These are phyloP conservation scores for Xylogone sp. DNA, from an alignment of 2,329 filamentous ascomycete species.

Conservation along the genomic window DNA sequence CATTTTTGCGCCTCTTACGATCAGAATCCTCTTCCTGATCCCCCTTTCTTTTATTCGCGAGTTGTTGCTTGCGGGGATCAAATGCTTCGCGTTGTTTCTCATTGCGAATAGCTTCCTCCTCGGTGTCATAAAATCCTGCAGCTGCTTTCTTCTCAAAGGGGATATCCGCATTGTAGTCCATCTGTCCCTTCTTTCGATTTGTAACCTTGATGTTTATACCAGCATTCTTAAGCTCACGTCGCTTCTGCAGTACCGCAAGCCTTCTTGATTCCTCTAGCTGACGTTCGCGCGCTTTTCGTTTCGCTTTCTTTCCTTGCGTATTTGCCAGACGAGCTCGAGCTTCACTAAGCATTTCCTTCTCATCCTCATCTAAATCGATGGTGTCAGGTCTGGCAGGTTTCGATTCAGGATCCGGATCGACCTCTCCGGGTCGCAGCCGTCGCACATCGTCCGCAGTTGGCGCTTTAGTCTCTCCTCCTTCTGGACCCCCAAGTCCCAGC, in stretches of 20 bases:
- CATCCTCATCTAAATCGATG: slow-evolving; percentile 96
- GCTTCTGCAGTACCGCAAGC: slow-evolving; percentile 87
- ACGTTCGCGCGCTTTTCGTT: slow-evolving; percentile 91
- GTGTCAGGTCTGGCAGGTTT: slow-evolving; percentile 95
- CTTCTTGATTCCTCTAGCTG: slow-evolving; percentile 93
- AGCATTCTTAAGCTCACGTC: slow-evolving; percentile 92
- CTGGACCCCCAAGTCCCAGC: slow-evolving; percentile 77
- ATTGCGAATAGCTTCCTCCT: slow-evolving; percentile 75
- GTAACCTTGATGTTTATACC: slow-evolving; percentile 97
- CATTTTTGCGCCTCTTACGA: slow-evolving; percentile 81
- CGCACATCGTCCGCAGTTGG: slow-evolving; percentile 92
- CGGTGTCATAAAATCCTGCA: slow-evolving; percentile 88
- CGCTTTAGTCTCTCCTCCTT: slow-evolving; percentile 80
- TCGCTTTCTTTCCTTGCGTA: slow-evolving; percentile 98
- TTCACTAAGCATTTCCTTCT: slow-evolving; percentile 99
- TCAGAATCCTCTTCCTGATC: slow-evolving; percentile 80
- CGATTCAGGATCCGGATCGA: slow-evolving; percentile 95
- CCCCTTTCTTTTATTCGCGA: slow-evolving; percentile 91
- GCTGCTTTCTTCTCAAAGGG: slow-evolving; percentile 93
- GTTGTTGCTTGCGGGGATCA: slow-evolving; percentile 87
- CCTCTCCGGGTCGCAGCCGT: slow-evolving; percentile 82
- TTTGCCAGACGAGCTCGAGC: slow-evolving; percentile 94
- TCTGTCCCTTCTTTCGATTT: slow-evolving; percentile 89
- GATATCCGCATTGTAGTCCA: slow-evolving; percentile 99
- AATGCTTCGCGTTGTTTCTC: slow-evolving; percentile 81